Conservation (phyloP, 331 rosid species). For the Quercus lobata region DNA sequence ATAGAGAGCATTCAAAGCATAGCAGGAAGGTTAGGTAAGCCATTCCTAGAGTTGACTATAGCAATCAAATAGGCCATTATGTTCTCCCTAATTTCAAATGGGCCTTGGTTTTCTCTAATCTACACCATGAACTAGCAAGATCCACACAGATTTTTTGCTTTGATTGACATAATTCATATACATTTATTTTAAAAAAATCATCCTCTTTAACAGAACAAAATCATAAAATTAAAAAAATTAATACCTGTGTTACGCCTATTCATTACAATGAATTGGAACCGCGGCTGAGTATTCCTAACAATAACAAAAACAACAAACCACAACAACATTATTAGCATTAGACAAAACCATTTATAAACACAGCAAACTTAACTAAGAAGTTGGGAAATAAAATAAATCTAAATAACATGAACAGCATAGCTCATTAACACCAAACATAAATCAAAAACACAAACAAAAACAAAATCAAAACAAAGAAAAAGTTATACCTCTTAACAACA, state of each 20-base stretch:
- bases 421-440: neutral
- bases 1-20: neutral
- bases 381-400: neutral
- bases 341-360: neutral
- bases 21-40: too few relatives aligned
- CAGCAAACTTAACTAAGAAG: neutral
- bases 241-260: conserved; percentile 88
- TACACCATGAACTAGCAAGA: neutral
- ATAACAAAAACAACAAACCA: conserved; percentile 11
- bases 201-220: neutral
- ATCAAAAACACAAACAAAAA: neutral
- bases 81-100: neutral
- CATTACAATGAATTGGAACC: conserved; percentile 95
- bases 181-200: neutral
- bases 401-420: neutral
- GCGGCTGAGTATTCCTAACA: conserved; percentile 75
- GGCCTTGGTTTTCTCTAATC: neutral
- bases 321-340: conserved; percentile 1
- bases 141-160: neutral
- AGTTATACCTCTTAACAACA: conserved; percentile 77
- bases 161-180: neutral
- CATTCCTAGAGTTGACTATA: too few relatives aligned
- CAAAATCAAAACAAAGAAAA: neutral
- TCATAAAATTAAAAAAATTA: conserved; percentile 1
- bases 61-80: neutral